phyloP scores from a whole-genome alignment of 2,329 filamentous ascomycete species.

The Paecilomyces formosus region DNA sequence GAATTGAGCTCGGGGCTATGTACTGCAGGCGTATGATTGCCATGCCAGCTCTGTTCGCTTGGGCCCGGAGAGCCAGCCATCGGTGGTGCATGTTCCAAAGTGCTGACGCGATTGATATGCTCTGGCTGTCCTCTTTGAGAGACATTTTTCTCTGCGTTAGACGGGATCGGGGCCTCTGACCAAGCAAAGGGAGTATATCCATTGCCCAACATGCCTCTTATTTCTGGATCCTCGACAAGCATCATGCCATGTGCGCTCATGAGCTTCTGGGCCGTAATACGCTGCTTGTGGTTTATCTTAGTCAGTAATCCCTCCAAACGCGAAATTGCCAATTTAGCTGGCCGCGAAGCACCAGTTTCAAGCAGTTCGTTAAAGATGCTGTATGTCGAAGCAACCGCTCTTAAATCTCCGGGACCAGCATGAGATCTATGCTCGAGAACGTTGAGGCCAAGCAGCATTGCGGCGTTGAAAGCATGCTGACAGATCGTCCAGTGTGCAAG shows the following conservation, averaged over 20 bases:
- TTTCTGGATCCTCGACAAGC: slow-evolving; percentile 9
- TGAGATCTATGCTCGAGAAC: not conserved
- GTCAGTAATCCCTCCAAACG: not conserved
- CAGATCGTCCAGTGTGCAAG: slow-evolving; percentile 1
- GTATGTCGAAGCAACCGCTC: not conserved
- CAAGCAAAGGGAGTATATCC: not conserved
- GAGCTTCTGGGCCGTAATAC: not conserved
- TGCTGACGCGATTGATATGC: not conserved
- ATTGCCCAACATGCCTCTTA: not conserved
- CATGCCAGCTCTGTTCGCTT: not conserved
- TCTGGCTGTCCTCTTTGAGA: not conserved
- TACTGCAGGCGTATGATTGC: not conserved
- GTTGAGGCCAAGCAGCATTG: not conserved
- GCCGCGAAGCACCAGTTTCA: not conserved
- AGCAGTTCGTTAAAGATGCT: not conserved
- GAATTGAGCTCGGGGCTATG: not conserved
- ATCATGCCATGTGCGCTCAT: slow-evolving; percentile 14
- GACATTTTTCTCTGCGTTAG: not conserved
- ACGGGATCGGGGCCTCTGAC: not conserved
- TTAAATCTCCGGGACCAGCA: not conserved
- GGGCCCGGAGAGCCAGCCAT: not conserved
- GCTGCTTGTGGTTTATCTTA: not conserved
- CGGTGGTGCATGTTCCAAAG: not conserved
- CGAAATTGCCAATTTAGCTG: not conserved
- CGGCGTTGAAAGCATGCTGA: slow-evolving; percentile 3